Conservation (phyloP, 805 yeast genomes). For the Maudiozyma bulderi region DNA sequence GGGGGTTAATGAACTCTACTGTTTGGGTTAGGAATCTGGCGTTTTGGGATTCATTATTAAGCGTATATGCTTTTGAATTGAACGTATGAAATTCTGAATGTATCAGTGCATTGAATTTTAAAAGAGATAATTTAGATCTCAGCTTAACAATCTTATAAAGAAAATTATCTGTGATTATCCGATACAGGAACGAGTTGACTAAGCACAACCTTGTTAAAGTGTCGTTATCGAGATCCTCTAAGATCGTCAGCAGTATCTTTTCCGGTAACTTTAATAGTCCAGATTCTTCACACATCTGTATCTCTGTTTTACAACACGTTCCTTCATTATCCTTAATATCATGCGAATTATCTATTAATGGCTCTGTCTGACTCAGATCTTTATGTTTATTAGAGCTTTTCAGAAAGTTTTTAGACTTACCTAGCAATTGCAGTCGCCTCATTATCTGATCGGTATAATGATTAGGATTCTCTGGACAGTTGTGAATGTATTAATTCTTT, state of each 20-base stretch:
- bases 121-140: conserved; percentile 17
- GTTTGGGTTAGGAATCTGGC: conserved; percentile 21
- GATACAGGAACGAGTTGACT: conserved; percentile 19
- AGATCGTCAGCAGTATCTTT: conserved; percentile 17
- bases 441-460: conserved; percentile 2
- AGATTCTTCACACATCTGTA: background rate
- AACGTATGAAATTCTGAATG: conserved; percentile 23
- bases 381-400: background rate
- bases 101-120: conserved; percentile 24
- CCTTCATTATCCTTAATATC: background rate
- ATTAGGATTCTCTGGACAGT: background rate
- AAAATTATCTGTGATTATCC: conserved; percentile 17
- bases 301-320: background rate
- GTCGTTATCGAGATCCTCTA: conserved; percentile 16
- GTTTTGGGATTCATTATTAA: conserved; percentile 13
- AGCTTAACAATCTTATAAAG: conserved; percentile 22
- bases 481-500: no score
- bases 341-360: conserved; percentile 4
- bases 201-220: conserved; percentile 17
- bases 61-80: background rate
- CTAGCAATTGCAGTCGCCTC: conserved; percentile 17
- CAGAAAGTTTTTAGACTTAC: conserved; percentile 4
- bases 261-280: conserved; percentile 17
- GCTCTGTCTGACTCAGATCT: background rate
- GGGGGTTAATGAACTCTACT: conserved; percentile 24